Evolutionary conservation across 2,329 filamentous ascomycete species (phyloP), one percentile per base, ranked within the genome.

Genomic region (Colletotrichum godetiae): DNA sequence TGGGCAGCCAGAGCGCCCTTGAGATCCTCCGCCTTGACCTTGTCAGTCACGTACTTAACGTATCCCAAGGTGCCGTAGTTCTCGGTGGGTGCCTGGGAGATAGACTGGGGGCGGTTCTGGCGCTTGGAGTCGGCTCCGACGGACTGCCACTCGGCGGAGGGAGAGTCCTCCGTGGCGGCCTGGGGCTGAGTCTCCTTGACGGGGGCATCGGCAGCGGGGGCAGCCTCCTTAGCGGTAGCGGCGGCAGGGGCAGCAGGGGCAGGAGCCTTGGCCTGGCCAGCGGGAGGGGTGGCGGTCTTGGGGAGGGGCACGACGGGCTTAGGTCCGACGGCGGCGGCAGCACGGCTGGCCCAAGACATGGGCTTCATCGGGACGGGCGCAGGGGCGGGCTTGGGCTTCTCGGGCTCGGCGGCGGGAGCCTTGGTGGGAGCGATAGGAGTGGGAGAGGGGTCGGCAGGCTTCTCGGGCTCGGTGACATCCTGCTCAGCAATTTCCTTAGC

Each of bases 21-120:
- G 73, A 99, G 87, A 59, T 94, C 90, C 53, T 91, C 90, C 15
- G 92, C 89, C 80, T 94, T 90, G 65, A 99, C 92, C 85, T 95
- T 95, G 42, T 97, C 95, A 62, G 92, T 96, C 62, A 98, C 96
- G 78, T 96, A 97, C 88, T 98, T 98, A 83, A 99, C 95, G 83
- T 98, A 98, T 24, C 93, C 97, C 77, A 95, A 90, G 67, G 92
- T 92, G 75, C 91, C 91, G 75, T 96, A 93, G 79, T 94, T 93
- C 79, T 95, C 93, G 59, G 85, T 81, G n/a, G 85, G 83, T 31
- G 87, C 82, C 63, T 86, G 87, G 68, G 91, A 87, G 77, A 91
- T 87, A 67, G 92, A 90, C 82, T 94, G 92, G 64, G 90, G 90
- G 75, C 94, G 91, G 79, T 92, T 92, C 82, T 97, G 94, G 81